Conservation (phyloP, 2,329 filamentous ascomycete genomes). For the Stagonosporopsis cucurbitacearum region DNA sequence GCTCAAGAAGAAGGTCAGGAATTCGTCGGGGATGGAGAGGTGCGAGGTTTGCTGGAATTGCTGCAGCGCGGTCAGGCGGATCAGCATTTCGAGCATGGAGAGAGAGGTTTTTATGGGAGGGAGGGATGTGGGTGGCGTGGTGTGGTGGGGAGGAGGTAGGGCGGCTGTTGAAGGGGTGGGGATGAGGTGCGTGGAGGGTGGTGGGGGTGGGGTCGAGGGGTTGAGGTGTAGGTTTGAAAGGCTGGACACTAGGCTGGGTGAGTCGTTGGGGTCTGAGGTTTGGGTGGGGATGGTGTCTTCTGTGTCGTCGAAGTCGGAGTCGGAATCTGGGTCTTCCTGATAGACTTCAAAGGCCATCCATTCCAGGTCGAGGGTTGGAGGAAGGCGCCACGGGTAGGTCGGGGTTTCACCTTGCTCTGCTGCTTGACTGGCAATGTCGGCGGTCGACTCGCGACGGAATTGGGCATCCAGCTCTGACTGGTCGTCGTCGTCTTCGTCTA, state of each 20-base stretch:
- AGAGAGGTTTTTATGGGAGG: conserved; percentile 68
- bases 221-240: conserved; percentile 57
- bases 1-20: conserved; percentile 84
- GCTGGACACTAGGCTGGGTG: conserved; percentile 49
- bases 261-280: conserved; percentile 31
- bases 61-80: conserved; percentile 84
- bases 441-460: conserved; percentile 51
- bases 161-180: conserved; percentile 34
- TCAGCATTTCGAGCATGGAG: conserved; percentile 86
- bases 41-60: conserved; percentile 92
- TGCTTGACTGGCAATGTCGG: conserved; percentile 18
- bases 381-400: conserved; percentile 64
- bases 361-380: conserved; percentile 79
- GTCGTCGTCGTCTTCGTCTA: conserved; percentile 44
- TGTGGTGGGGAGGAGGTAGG: conserved; percentile 16
- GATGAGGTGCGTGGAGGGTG: conserved; percentile 22
- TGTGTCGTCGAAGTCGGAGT: conserved; percentile 57
- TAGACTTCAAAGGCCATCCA: conserved; percentile 93
- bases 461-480: conserved; percentile 56
- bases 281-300: conserved; percentile 23
- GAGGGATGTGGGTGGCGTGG: conserved; percentile 37
- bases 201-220: conserved; percentile 31
- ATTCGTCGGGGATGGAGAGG: conserved; percentile 86
- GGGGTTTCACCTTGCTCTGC: conserved; percentile 23
- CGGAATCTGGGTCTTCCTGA: conserved; percentile 66